Base-by-base conservation (phyloP, 371 early-diverging fungal species). In the Saksenaea vasiformis region DNA sequence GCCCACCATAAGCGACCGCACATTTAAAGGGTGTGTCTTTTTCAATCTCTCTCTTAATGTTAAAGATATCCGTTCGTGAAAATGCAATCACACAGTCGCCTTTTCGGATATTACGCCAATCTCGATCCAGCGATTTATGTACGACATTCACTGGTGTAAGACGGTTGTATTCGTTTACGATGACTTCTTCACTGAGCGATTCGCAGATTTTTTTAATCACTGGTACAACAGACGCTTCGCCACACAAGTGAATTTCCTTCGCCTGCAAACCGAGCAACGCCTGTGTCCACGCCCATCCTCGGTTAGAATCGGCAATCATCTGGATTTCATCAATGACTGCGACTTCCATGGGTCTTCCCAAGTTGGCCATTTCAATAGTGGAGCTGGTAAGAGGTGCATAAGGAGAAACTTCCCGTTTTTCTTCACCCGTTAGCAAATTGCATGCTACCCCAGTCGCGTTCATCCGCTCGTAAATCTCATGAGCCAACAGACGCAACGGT, bases 311-410 rank as follows among this genome's bases (percentile, higher is more conserved):
- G 0, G 83, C 85, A 62, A 98, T 90, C 93, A 98, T 90, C 72
- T 98, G 98, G 66, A 98, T 98, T 70, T 98, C 98, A 70, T 98
- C 98, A 15, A 98, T 79, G 1, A 98, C 96, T 0, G 96, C 98
- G 8, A 98, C 95, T 1, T 97, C 91, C 59, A 90, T 69, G 2
- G 68, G 66, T 24, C 72, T 66, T 14, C 66, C 72, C 14, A 91
- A 44, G 14, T 88, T 83, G 3, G 87, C 90, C 98, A 98, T 97
- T 74, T 98, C 98, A 15, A 98, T 86, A 0, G 98, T 98, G 27
- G 92, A 91, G 34, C 93, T 84, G 9, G 81, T 76, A 59, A 91
- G 54, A 0, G 76, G 72, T 5, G 88, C 83, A 24, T 69, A 57
- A 0, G 74, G 69, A 0, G 64, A 63, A 0, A 78, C 79, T 63